Evolutionary conservation across 768 basidiomycete species (phyloP).

Genomic region (Leccinum pellstonianum): DNA sequence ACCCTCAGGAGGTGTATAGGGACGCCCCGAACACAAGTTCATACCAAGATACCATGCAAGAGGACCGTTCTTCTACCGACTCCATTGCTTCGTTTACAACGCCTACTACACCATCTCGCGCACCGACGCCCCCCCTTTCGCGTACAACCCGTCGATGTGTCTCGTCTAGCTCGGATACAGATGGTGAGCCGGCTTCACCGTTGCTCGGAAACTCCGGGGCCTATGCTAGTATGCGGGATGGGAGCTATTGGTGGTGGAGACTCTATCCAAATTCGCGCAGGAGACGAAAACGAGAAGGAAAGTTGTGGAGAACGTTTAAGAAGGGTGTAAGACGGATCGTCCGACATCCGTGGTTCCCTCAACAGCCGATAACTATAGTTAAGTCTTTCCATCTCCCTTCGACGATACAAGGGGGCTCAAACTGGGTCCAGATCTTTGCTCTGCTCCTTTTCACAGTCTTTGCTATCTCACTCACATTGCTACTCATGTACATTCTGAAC

Average conservation of each 20-base stretch:
- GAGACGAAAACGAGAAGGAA: slow-evolving; percentile 50
- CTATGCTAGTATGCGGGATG: slow-evolving; percentile 43
- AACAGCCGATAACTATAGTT: slow-evolving; percentile 79
- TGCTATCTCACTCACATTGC: slow-evolving; percentile 78
- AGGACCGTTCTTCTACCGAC: slow-evolving; percentile 26
- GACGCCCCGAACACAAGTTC: slow-evolving; percentile 11
- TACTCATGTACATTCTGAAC: slow-evolving; percentile 90
- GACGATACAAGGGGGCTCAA: slow-evolving; percentile 18
- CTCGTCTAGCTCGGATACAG: slow-evolving; percentile 59
- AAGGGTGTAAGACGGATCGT: slow-evolving; percentile 55
- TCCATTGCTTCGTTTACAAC: slow-evolving; percentile 38
- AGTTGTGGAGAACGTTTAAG: slow-evolving; percentile 49
- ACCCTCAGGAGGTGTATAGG: slow-evolving; percentile 40
- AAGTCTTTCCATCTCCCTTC: slow-evolving; percentile 29
- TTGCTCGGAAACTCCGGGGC: slow-evolving; percentile 32
- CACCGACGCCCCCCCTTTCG: slow-evolving; percentile 59
- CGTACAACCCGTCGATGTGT: slow-evolving; percentile 48
- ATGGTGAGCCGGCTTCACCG: slow-evolving; percentile 56
- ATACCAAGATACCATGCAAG: slow-evolving; percentile 29
- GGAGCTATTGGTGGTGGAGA: slow-evolving; percentile 58
- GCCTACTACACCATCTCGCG: slow-evolving; percentile 62
- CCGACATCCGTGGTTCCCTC: slow-evolving; percentile 74
- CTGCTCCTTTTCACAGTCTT: slow-evolving; percentile 77
- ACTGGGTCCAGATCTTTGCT: slow-evolving; percentile 53
- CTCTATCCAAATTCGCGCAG: slow-evolving; percentile 40